Evolutionary conservation across 1,284 basidiomycete genomes (phyloP).

Genomic region (Ceratobasidium sp.): DNA sequence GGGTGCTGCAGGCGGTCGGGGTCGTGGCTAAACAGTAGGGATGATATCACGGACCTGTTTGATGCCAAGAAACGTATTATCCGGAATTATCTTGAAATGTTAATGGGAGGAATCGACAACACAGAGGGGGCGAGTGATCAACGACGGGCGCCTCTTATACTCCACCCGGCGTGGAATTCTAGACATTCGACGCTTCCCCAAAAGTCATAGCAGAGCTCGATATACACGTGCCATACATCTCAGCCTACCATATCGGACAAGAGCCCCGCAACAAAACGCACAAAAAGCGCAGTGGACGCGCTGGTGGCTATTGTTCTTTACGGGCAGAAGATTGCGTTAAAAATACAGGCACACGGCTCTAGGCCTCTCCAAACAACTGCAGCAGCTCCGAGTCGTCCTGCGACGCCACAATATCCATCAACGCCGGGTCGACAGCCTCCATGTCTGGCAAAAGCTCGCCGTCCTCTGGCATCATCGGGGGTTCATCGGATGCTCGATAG

Average conservation of each 20-base stretch:
- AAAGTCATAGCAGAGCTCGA: slow-evolving; percentile 20
- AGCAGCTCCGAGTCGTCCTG: slow-evolving; percentile 23
- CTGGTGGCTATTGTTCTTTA: neutral
- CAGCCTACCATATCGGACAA: slow-evolving; percentile 22
- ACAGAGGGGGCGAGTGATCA: neutral
- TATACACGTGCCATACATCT: slow-evolving; percentile 41
- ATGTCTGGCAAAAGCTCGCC: slow-evolving; percentile 25
- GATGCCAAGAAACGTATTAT: slow-evolving; percentile 3
- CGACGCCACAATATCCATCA: slow-evolving; percentile 21
- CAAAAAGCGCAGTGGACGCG: neutral
- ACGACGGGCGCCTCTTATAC: slow-evolving; percentile 17
- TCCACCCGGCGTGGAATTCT: slow-evolving; percentile 10
- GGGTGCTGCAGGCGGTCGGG: neutral
- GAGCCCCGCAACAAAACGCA: neutral
- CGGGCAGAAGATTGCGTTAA: neutral
- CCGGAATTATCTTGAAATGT: neutral
- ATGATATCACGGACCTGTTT: neutral
- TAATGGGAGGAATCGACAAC: neutral
- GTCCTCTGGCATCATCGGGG: slow-evolving; percentile 5
- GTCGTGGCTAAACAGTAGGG: neutral
- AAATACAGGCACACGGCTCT: slow-evolving; percentile 4
- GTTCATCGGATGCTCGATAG: slow-evolving; percentile 61
- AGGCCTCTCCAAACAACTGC: slow-evolving; percentile 31
- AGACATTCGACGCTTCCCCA: slow-evolving; percentile 18
- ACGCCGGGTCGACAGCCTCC: slow-evolving; percentile 8